These are phyloP conservation scores for Aspergillus panamensis DNA, from an alignment of 495 filamentous ascomycete species.

Conservation along the genomic window DNA sequence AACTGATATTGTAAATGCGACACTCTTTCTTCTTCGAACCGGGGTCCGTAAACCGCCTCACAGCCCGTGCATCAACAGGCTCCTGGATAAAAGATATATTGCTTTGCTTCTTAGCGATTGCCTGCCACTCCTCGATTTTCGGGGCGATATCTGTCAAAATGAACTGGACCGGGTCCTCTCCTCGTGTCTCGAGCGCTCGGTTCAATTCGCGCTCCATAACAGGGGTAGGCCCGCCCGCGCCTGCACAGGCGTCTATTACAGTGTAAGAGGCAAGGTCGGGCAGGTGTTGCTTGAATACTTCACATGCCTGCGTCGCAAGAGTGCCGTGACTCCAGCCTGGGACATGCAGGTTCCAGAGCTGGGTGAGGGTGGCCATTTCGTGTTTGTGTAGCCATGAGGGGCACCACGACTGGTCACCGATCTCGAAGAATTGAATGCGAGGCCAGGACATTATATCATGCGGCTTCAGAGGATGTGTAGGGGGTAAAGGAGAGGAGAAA, in stretches of 20 bases:
- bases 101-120: constrained; percentile 44
- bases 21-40: constrained; percentile 39
- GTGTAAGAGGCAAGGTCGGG: constrained; percentile 42
- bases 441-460: constrained; percentile 17
- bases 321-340: constrained; percentile 23
- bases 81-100: constrained; percentile 53
- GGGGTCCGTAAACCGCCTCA: constrained; percentile 16
- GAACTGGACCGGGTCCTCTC: constrained; percentile 50
- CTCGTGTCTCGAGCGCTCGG: constrained; percentile 29
- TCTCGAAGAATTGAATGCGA: constrained; percentile 34
- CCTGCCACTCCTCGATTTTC: constrained; percentile 58
- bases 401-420: constrained; percentile 38
- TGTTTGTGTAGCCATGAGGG: constrained; percentile 29
- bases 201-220: constrained; percentile 58
- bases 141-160: constrained; percentile 69
- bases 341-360: constrained; percentile 31
- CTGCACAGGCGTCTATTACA: constrained; percentile 72
- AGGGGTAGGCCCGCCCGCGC: constrained; percentile 65
- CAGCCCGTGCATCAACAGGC: constrained; percentile 59
- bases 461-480: background rate
- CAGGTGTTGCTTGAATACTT: constrained; percentile 46
- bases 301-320: constrained; percentile 25
- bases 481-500: background rate
- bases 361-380: constrained; percentile 33
- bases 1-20: constrained; percentile 67